Base-by-base conservation (phyloP, 306 rosid genomes). In the Vachellia pachyceras region DNA sequence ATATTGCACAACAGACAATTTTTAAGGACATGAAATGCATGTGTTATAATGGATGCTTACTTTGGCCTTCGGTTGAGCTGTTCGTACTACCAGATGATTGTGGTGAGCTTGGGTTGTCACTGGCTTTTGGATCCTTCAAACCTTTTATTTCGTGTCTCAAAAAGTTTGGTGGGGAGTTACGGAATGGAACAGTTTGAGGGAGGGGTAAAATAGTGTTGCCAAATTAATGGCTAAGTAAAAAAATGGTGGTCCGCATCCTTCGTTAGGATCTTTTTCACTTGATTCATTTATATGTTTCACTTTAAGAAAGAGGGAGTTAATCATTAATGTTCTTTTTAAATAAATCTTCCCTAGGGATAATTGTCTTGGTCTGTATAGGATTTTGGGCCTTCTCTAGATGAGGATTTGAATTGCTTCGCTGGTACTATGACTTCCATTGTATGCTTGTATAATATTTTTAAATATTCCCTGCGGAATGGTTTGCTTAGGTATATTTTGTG, bases 401-500 rank as follows among this genome's bases (percentile, higher is more conserved):
- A 29, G 69, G 44, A 64, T 64, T 67, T 37, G 18, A 37, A 36
- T 4, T 37, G 12, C 41, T 64, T 20, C 45, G 44, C 14, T 20
- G 36, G 13, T 72, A 61, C 1, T 63, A 57, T 42, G 57, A 58
- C 18, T 61, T 11, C 3, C 7, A 11, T 23, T 29, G 68, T 61
- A 17, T 60, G 18, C 18, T 60, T 60, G 7, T 25, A 25, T 10
- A 11, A 12, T 25, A 25, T 73, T 64, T 71, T 60, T 33, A 70
- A 39, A 71, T 69, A 8, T 36, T 29, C 57, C 52, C 47, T 68
- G 52, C 25, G 45, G 70, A 64, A 73, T 61, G 77, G 80, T 78
- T 45, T 75, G 67, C 89, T 84, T 58, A 86, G 55, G 55, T 61
- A 72, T 60, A 36, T 54, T 82, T 80, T 69, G 33, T 33, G 44